Conservation (phyloP, 352 stramenopile genomes). For the Globisporangium echinulatum region DNA sequence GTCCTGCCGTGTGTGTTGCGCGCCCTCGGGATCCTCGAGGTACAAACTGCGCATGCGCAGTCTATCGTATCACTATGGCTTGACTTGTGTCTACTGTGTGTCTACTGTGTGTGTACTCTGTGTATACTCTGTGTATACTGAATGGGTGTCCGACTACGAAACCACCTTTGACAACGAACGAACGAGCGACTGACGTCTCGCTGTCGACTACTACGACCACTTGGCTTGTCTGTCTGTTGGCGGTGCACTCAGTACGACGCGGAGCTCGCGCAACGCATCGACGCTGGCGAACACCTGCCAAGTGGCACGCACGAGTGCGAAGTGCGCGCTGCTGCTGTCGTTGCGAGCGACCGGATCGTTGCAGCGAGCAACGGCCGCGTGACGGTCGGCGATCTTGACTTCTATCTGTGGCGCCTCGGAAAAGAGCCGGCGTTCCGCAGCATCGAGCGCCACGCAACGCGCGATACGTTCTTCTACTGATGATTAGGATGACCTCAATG, state of each 20-base stretch:
- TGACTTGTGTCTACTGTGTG: too few relatives aligned
- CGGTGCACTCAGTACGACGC: conserved; percentile 34
- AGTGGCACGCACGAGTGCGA: conserved; percentile 49
- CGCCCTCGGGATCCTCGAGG: conserved; percentile 63
- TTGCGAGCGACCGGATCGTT: conserved; percentile 69
- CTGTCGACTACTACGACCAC: background rate
- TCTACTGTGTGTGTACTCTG: too few relatives aligned
- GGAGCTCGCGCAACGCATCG: conserved; percentile 42
- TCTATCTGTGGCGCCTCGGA: conserved; percentile 68
- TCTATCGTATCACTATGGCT: too few relatives aligned
- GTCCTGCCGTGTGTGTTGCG: conserved; percentile 71
- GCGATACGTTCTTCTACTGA: conserved; percentile 69
- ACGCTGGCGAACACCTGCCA: conserved; percentile 39
- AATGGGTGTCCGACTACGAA: too few relatives aligned
- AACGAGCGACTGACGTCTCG: too few relatives aligned
- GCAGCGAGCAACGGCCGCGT: conserved; percentile 39
- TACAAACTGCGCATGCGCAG: conserved; percentile 10
- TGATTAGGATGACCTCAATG: too few relatives aligned
- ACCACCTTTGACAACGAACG: too few relatives aligned
- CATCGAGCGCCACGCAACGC: conserved; percentile 66
- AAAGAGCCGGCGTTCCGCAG: conserved; percentile 66
- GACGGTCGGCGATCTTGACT: conserved; percentile 40
- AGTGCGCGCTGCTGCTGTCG: conserved; percentile 51
- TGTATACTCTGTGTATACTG: too few relatives aligned
- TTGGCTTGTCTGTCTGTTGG: background rate